Base-by-base conservation (phyloP, 805 yeast genomes). In the Peterozyma toletana region DNA sequence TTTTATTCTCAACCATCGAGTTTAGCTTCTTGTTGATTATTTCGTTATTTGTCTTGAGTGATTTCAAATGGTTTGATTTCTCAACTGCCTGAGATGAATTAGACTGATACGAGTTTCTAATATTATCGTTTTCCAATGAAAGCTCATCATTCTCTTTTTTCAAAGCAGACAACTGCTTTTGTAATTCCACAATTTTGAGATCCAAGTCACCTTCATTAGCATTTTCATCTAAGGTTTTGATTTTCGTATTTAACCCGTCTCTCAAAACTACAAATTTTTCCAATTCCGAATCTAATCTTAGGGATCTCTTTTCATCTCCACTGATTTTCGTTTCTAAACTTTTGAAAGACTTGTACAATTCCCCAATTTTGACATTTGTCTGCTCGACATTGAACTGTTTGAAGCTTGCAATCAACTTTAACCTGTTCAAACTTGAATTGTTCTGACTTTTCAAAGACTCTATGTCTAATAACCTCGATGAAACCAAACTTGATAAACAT, bases 21-120 rank as follows among this genome's bases (percentile, higher is more conserved):
- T 55, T 46, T 18, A 44, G 4, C 13, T 33, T n/a, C 49, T 47
- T 33, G 66, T 68, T 5, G 63, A 57, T 2, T 71, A 75, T 1
- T 58, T 54, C 5, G 16, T 53, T 53, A 3, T 45, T 39, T 3
- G 50, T 46, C 34, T 60, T 59, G n/a, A 60, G 35, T 0, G 48
- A 35, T 16, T 57, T 55, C 3, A 64, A 34, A 6, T 35, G 30
- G 3, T 56, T 52, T 1, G 77, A 65, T 38, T 58, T 47, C 34
- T 69, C 73, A 0, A 77, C 77, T 3, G 80, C 80, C n/a, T 49
- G 42, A 1, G 76, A 62, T 0, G 81, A 75, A 7, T 54, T 54
- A 4, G 46, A 39, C 53, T 76, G 82, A 50, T 77, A 77, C n/a
- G 57, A 44, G 1, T 47, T 35, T 46, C 83, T 56, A 29, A 71